phyloP scores from a whole-genome alignment of 139 green algal genomes.

The Edaphochlamys debaryana region DNA sequence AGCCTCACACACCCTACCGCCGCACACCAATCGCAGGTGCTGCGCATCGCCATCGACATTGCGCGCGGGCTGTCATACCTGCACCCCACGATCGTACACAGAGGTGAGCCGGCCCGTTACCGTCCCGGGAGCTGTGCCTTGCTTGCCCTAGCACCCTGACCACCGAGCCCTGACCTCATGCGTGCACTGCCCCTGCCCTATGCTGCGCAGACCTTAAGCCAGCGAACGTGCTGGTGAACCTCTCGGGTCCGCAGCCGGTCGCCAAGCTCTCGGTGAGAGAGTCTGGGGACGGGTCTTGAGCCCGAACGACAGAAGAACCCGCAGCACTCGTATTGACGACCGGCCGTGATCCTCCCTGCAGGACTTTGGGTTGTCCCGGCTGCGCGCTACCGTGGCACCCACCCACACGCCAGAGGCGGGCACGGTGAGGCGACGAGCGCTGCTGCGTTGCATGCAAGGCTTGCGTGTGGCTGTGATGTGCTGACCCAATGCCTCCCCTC shows the following conservation, averaged over 20 bases:
- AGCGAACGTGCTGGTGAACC: conserved; percentile 26
- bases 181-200: too few relatives aligned
- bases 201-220: conserved; percentile 24
- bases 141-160: background rate
- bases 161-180: background rate
- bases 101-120: background rate
- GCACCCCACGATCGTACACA: background rate
- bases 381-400: background rate
- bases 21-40: background rate
- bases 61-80: background rate
- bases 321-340: background rate
- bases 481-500: background rate
- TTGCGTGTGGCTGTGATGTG: background rate
- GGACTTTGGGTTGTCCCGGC: conserved; percentile 22
- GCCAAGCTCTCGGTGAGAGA: conserved; percentile 9
- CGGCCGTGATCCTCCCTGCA: background rate
- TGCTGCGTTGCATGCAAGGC: background rate
- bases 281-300: background rate
- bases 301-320: too few relatives aligned
- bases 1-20: background rate
- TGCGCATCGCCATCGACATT: background rate
- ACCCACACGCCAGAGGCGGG: background rate
- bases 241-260: background rate
- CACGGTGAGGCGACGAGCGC: background rate
- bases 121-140: background rate